phyloP scores from a whole-genome alignment of 768 basidiomycete species.

The Sporobolomyces roseus region DNA sequence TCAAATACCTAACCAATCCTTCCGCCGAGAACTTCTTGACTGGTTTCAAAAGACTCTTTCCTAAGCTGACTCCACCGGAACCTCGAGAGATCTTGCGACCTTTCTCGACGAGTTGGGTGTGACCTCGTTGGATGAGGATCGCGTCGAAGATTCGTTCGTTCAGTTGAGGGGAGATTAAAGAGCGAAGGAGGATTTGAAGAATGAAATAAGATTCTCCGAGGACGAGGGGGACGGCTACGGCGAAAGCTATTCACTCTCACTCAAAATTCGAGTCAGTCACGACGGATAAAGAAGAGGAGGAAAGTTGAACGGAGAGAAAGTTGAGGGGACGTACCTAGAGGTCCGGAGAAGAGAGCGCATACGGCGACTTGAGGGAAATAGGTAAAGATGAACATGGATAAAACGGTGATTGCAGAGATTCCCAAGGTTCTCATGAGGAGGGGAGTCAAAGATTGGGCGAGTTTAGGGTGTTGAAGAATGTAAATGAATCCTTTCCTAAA shows the following conservation, averaged over 20 bases:
- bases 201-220: constrained; percentile 53
- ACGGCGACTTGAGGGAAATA: constrained; percentile 67
- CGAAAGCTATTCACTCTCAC: constrained; percentile 49
- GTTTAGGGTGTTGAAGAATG: constrained; percentile 28
- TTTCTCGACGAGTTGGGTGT: constrained; percentile 50
- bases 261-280: background rate
- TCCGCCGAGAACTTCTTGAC: constrained; percentile 43
- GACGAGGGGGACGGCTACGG: constrained; percentile 56
- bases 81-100: constrained; percentile 48
- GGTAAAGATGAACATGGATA: constrained; percentile 44
- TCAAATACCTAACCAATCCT: constrained; percentile 58
- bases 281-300: background rate
- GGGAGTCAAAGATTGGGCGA: constrained; percentile 30
- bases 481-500: constrained; percentile 32
- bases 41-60: background rate
- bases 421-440: constrained; percentile 24
- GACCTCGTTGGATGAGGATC: constrained; percentile 53
- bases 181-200: constrained; percentile 54
- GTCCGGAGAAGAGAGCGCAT: constrained; percentile 62
- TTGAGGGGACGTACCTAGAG: constrained; percentile 53
- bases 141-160: constrained; percentile 56
- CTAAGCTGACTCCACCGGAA: constrained; percentile 42
- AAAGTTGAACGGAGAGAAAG: background rate
- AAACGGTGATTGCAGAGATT: constrained; percentile 14
- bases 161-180: constrained; percentile 53